These are phyloP conservation scores for Globisporangium cylindrosporum DNA, from an alignment of 352 stramenopile genomes.

Conservation along the genomic window DNA sequence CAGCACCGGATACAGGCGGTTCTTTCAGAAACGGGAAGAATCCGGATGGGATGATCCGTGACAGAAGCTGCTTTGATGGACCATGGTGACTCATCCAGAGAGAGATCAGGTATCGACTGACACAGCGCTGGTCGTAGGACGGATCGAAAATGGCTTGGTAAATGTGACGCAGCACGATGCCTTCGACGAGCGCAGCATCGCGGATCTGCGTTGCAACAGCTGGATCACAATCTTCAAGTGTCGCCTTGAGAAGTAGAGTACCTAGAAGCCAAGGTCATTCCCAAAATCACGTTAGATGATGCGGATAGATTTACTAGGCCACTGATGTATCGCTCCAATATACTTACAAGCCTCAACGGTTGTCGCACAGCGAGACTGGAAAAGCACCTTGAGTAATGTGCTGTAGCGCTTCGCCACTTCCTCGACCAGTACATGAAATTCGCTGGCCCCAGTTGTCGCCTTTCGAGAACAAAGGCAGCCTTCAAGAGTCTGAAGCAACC, in stretches of 20 bases:
- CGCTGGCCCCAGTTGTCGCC: conserved; percentile 76
- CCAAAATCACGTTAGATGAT: neutral
- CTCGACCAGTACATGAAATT: conserved; percentile 62
- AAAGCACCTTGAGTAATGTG: conserved; percentile 83
- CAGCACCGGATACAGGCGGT: conserved; percentile 63
- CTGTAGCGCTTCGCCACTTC: conserved; percentile 76
- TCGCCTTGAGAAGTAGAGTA: conserved; percentile 90
- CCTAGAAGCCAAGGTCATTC: conserved; percentile 48
- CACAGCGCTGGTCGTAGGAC: conserved; percentile 90
- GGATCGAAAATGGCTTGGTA: conserved; percentile 92
- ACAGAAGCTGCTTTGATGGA: conserved; percentile 87
- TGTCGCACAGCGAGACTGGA: conserved; percentile 87
- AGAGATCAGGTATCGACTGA: conserved; percentile 93
- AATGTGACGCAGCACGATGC: conserved; percentile 92
- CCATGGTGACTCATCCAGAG: conserved; percentile 93
- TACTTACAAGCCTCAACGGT: conserved; percentile 80
- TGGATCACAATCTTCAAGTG: conserved; percentile 86
- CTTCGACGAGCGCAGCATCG: conserved; percentile 90
- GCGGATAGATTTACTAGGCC: no score
- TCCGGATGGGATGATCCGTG: conserved; percentile 86
- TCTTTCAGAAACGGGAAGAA: conserved; percentile 90
- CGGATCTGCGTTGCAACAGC: conserved; percentile 82
- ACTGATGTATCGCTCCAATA: neutral
- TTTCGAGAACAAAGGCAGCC: conserved; percentile 85
- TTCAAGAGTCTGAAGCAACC: conserved; percentile 90